Evolutionary conservation across 192 early-diverging fungal genomes (phyloP).

Genomic region (Gamsiella multidivaricata): DNA sequence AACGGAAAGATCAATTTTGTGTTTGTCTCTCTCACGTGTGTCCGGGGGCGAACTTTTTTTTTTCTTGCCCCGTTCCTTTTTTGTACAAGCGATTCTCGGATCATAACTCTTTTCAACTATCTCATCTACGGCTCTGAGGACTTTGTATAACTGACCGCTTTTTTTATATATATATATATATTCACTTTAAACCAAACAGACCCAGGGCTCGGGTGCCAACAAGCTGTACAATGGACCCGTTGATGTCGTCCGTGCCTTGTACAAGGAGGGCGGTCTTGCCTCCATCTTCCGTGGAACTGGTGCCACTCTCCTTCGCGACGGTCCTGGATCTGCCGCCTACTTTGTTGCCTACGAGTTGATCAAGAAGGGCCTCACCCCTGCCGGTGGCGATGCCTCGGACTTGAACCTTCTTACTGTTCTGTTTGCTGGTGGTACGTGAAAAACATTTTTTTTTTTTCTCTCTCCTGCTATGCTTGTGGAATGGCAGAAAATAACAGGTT

Average conservation of each 20-base stretch:
- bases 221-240: constrained; percentile 90
- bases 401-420: constrained; percentile 85
- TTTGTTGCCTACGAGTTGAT: constrained; percentile 95
- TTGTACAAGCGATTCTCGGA: constrained; percentile 1
- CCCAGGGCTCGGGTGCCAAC: constrained; percentile 67
- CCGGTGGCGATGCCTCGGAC: constrained; percentile 74
- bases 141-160: no score
- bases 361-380: constrained; percentile 75
- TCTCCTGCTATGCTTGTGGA: not conserved
- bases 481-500: not conserved
- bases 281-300: constrained; percentile 93
- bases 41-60: not conserved
- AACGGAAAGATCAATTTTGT: not conserved
- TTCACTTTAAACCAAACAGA: constrained; percentile 15
- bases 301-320: constrained; percentile 93
- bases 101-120: not conserved
- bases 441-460: constrained; percentile 2
- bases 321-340: constrained; percentile 94
- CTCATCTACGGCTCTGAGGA: no score
- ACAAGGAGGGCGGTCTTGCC: constrained; percentile 87
- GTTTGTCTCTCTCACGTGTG: constrained; percentile 22
- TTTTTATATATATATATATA: no score
- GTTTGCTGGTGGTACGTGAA: constrained; percentile 86
- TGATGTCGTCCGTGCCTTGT: constrained; percentile 86
- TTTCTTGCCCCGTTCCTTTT: not conserved